Base-by-base conservation (phyloP, 2,329 filamentous ascomycete species). In the Kalmusia sp. region DNA sequence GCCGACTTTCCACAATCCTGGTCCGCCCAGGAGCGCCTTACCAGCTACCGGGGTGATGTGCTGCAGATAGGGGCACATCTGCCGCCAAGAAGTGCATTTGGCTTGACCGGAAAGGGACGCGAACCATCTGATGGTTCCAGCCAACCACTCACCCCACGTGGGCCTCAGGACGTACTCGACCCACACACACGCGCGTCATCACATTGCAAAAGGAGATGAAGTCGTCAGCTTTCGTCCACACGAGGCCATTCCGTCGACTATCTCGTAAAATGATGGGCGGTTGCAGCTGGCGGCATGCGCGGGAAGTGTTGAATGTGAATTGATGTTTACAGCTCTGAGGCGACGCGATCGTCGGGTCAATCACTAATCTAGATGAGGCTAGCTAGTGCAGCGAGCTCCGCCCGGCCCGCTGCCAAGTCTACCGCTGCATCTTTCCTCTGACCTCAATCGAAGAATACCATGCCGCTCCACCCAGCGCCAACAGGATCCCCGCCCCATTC, bases 121-220 rank as follows among this genome's bases (percentile, higher is more conserved):
- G 24, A 28, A 28, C 15, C 11, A 43, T 21, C 19, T 19, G 24
- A 27, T 14, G n/a, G 24, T 21, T 30, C 8, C 12, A 27, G 39
- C 39, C 39, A 43, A 43, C 39, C 39, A 43, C 25, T 28, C 24
- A n/a, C 15, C 39, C 39, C 39, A 43, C 39, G 39, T 43, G 39
- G 9, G 5, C 3, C 3, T 6, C n/a, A 21, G 2, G 2, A 7
- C 6, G 14, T 6, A 12, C 8, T 6, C 25, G 39, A 24, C 35
- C 34, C 19, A 38, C 35, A 6, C 11, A 12, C 35, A 24, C 35
- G 35, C 35, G 19, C 19, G 19, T 38, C 35, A 22, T 14, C 2
- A 15, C 4, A 14, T 24, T 9, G 11, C 19, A 22, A 5, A 3
- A 22, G 35, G 19, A 38, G 19, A 38, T n/a, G 35, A 21, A 38